Evolutionary conservation across 2,329 filamentous ascomycete genomes (phyloP), one percentile per base, ranked within the genome.

Genomic region (Paecilomyces formosus): DNA sequence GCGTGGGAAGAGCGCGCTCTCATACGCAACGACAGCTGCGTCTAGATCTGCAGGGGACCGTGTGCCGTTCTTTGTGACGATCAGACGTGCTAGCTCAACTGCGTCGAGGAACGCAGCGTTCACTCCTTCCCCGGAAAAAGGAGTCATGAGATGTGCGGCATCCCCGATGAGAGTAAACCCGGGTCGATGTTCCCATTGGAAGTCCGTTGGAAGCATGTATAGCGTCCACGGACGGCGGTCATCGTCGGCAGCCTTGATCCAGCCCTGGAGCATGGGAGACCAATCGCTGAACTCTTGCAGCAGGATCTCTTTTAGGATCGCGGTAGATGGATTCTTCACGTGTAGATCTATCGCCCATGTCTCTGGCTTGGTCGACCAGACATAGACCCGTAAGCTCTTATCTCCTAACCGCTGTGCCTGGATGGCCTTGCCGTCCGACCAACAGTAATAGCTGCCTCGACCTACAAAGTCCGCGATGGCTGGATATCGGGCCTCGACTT

Each of bases 81-180:
- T 60, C 39, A 51, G 39, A 22, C 58, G 56, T 9, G 58, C 55
- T 35, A 61, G 58, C 28, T 60, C 50, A 53, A 61, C 55, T n/a
- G 50, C 55, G 51, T 61, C 60, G 9, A 56, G 33, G 50, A 61
- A 53, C n/a, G 60, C 60, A 3, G 59, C 35, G n/a, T 69, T 70
- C 8, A 68, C 64, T 9, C 64, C 62, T 30, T 65, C 63, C 5
- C 65, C 69, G 15, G 65, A 61, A 60, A 70, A 72, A 2, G 66
- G 66, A 2, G 61, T 62, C 68, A 71, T 71, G 6, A 69, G 35
- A 57, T 70, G 67, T 3, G 68, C 65, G 18, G 69, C 63, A 53
- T 71, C 65, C 3, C 68, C 68, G 26, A 67, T 63, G 6, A 70
- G 39, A 3, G 68, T 68, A 1, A 65, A 55, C n/a, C 64, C 63